Conservation (phyloP, 495 filamentous ascomycete genomes). For the Apiosordaria backusii region DNA sequence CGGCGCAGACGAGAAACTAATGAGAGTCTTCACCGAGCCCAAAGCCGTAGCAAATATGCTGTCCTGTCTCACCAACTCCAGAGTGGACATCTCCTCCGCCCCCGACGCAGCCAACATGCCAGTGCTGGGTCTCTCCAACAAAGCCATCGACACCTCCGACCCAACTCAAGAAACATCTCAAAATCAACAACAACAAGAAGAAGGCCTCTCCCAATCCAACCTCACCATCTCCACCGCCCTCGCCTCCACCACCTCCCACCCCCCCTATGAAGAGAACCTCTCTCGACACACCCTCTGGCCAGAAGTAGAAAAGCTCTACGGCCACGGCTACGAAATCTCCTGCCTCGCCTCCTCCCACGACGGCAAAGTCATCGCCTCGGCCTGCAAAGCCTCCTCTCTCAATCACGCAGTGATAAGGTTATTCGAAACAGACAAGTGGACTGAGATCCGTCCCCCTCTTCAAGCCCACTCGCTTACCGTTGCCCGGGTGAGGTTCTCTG, state of each 20-base stretch:
- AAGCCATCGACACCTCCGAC: conserved; percentile 64
- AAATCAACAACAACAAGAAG: conserved; percentile 32
- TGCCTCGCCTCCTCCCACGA: conserved; percentile 77
- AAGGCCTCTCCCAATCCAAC: conserved; percentile 30
- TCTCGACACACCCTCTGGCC: conserved; percentile 92
- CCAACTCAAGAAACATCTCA: not conserved
- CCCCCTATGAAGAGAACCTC: conserved; percentile 85
- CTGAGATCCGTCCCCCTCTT: conserved; percentile 79
- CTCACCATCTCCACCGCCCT: conserved; percentile 39
- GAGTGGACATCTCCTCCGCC: conserved; percentile 45
- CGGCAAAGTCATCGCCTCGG: conserved; percentile 76
- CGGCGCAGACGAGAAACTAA: conserved; percentile 96
- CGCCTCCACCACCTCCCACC: conserved; percentile 57
- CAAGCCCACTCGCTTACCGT: conserved; percentile 80
- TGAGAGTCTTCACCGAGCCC: conserved; percentile 91
- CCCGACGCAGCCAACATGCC: conserved; percentile 90
- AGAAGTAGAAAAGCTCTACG: conserved; percentile 94
- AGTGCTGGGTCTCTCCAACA: conserved; percentile 93
- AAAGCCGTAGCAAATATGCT: conserved; percentile 75
- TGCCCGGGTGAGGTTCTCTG: conserved; percentile 71
- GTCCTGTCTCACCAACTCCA: conserved; percentile 60
- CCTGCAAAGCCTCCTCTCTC: conserved; percentile 84
- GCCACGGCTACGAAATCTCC: conserved; percentile 97
- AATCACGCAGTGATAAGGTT: conserved; percentile 93
- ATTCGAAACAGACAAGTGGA: conserved; percentile 82